Base-by-base conservation (phyloP, 495 filamentous ascomycete species). In the Rhypophila decipiens region DNA sequence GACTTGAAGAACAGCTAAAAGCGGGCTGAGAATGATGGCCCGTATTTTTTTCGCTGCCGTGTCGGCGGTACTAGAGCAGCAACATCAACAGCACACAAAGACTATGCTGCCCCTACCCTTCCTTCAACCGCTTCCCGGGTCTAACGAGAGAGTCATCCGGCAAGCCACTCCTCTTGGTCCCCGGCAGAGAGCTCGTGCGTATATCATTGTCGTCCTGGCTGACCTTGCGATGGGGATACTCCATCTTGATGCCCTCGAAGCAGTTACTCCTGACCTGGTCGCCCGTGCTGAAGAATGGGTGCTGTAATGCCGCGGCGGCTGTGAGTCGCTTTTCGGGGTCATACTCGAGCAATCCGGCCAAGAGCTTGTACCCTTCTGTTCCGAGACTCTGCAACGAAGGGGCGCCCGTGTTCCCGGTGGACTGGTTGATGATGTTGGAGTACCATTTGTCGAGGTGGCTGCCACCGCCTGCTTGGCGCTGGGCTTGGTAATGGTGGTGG, bases 161-260 rank as follows among this genome's bases (percentile, higher is more conserved):
- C 45, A 95, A 55, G 2, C 88, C 93, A 50, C 86, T 90, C 39
- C 90, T 75, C 68, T 97, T 97, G 2, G 91, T 96, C 1, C 93
- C 93, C 5, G 93, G 88, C 27, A 95, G 63, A 63, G 87, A 90
- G n/a, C 80, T 79, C 0, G 84, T 86, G 3, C 87, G 75, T 44
- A 96, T 95, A 66, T 96, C 93, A 59, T 94, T 94, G 58, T 96
- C 89, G 55, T 97, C 93, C 57, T 91, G 84, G 43, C 83, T 94
- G 5, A 99, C 90, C 35, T 88, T 78, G 2, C 93, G 81, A 58
- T 86, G 80, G 2, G 94, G 93, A 67, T 99, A 99, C 59, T 93
- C 85, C 48, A 77, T 79, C 58, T 85, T 85, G 40, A 87, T 74
- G 0, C 89, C 88, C 57, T 95, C 88, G 56, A 99, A 99, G 61